Percentiles rank a stretch among this genome's conserved stretches.
These are phyloP conservation scores for Boletellus sp. DNA, from an alignment of 768 basidiomycete genomes.

Conservation along the genomic window DNA sequence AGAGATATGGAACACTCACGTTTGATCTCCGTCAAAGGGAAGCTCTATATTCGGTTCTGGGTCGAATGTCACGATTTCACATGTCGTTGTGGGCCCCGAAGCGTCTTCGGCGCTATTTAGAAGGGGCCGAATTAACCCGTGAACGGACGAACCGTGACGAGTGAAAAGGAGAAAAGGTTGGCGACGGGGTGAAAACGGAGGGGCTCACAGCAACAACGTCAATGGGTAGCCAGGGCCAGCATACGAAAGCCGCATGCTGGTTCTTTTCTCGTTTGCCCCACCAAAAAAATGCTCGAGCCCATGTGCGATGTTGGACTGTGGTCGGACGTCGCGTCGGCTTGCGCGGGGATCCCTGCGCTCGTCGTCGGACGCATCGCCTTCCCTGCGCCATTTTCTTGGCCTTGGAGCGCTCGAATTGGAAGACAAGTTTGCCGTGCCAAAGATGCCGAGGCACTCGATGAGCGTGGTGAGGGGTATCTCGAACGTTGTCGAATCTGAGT, in stretches of 20 bases:
- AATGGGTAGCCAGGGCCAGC: constrained; percentile 74
- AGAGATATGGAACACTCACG: constrained; percentile 35
- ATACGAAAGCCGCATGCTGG: constrained; percentile 85
- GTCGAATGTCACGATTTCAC: constrained; percentile 82
- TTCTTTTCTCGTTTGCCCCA: constrained; percentile 54
- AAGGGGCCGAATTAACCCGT: background rate
- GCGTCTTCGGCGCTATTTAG: constrained; percentile 71
- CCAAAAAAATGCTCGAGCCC: constrained; percentile 59
- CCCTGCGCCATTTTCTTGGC: constrained; percentile 47
- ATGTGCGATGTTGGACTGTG: constrained; percentile 4
- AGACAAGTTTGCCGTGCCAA: constrained; percentile 65
- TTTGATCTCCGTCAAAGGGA: constrained; percentile 65
- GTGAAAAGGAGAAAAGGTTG: background rate
- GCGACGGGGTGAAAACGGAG: background rate
- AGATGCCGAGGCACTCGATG: constrained; percentile 90
- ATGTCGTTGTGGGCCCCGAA: constrained; percentile 78
- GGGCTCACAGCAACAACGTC: constrained; percentile 69
- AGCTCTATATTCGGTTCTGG: constrained; percentile 80
- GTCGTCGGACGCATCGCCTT: constrained; percentile 46
- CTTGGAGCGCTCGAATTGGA: constrained; percentile 31
- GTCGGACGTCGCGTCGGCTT: constrained; percentile 19
- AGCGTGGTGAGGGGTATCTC: constrained; percentile 82
- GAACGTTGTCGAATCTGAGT: constrained; percentile 44
- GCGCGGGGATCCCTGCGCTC: constrained; percentile 34
- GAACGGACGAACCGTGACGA: background rate